A percentile compares a stretch with the other conserved stretches of the same genome.
phyloP scores from a whole-genome alignment of 1,284 basidiomycete species.

The Coniferiporia weirii region DNA sequence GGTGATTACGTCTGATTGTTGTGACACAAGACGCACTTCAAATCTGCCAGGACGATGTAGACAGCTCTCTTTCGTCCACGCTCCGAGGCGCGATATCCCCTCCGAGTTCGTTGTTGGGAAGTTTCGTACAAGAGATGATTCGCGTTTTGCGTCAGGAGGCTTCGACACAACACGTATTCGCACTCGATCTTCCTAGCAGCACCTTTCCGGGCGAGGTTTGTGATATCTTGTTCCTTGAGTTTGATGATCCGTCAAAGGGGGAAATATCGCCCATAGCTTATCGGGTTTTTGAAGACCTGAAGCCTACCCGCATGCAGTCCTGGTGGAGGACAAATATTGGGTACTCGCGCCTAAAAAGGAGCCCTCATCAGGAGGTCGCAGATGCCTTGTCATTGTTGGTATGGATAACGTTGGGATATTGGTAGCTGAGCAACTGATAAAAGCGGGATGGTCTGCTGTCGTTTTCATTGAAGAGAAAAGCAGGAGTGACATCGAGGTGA shows the following conservation, averaged over 20 bases:
- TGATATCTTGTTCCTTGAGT: background rate
- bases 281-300: background rate
- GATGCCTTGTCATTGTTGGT: constrained; percentile 27
- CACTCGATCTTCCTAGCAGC: background rate
- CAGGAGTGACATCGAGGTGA: constrained; percentile 7
- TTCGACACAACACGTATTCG: background rate
- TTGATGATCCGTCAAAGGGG: background rate
- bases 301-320: background rate
- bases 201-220: background rate
- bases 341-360: background rate
- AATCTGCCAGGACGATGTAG: background rate
- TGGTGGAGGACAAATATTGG: constrained; percentile 9
- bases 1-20: background rate
- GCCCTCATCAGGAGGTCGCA: background rate
- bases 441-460: constrained; percentile 5
- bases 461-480: constrained; percentile 4
- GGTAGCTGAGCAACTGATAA: constrained; percentile 23
- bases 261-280: constrained; percentile 6
- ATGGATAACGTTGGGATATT: constrained; percentile 28
- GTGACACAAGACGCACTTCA: constrained; percentile 4
- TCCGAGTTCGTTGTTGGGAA: constrained; percentile 3
- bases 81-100: background rate
- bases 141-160: constrained; percentile 10
- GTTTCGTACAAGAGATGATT: constrained; percentile 8
- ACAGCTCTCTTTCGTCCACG: background rate